A percentile compares a stretch with the other conserved stretches of the same genome.
Evolutionary conservation across 2,329 filamentous ascomycete species (phyloP).

Genomic region (Chlorencoelia australis): DNA sequence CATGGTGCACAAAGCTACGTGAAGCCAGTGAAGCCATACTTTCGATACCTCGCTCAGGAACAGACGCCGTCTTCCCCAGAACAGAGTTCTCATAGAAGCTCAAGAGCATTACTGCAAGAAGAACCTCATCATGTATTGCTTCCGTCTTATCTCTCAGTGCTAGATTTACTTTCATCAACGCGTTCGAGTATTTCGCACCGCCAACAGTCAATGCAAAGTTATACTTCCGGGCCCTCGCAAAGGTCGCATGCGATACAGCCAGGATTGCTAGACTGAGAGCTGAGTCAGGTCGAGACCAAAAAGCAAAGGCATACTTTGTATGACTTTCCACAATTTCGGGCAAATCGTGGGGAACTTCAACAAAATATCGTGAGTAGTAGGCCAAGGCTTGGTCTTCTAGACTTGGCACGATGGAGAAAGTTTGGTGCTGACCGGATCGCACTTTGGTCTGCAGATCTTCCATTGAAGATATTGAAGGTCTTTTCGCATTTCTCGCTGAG

Average conservation of each 20-base stretch:
- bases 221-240: conserved; percentile 1
- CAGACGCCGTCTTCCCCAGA: neutral
- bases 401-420: neutral
- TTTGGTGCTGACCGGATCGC: neutral
- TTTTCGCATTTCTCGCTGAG: too few species aligned
- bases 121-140: conserved; percentile 1
- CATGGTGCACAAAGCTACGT: conserved; percentile 5
- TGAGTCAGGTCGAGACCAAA: neutral
- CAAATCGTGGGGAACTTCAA: neutral
- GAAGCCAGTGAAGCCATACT: conserved; percentile 6
- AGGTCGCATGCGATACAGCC: conserved; percentile 3
- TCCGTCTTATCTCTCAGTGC: conserved; percentile 2
- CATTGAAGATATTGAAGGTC: neutral
- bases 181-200: conserved; percentile 3
- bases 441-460: neutral
- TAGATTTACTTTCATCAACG: conserved; percentile 5
- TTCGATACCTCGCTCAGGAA: neutral
- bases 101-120: conserved; percentile 9
- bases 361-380: neutral
- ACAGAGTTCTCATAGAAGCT: conserved; percentile 8
- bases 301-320: neutral
- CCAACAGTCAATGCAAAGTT: neutral
- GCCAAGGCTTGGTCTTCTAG: neutral
- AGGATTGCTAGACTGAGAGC: conserved; percentile 7
- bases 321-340: too few species aligned